These are phyloP conservation scores for Trichomonascaceae sp. DNA, from an alignment of 1,139 yeast genomes.

Conservation along the genomic window DNA sequence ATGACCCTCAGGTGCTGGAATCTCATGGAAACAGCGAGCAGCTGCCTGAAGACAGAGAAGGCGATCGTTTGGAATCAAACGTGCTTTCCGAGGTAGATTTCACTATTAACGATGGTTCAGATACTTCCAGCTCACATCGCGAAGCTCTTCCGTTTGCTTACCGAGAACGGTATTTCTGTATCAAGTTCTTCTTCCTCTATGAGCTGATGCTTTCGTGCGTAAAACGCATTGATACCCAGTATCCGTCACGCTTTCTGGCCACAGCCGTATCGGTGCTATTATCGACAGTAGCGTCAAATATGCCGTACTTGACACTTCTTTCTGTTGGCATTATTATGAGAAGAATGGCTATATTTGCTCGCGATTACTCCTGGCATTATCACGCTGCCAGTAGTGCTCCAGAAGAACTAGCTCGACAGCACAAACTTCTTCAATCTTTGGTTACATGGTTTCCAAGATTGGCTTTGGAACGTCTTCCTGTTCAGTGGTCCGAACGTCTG, in stretches of 20 bases:
- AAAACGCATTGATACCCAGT: slow-evolving; percentile 51
- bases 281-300: slow-evolving; percentile 43
- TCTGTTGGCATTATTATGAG: slow-evolving; percentile 46
- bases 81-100: not conserved
- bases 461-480: slow-evolving; percentile 31
- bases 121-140: not conserved
- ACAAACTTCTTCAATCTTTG: slow-evolving; percentile 39
- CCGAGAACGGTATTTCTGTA: slow-evolving; percentile 40
- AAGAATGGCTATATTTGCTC: slow-evolving; percentile 56
- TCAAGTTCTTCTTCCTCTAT: slow-evolving; percentile 56
- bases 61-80: not conserved
- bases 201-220: slow-evolving; percentile 55
- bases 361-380: slow-evolving; percentile 46
- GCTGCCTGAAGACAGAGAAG: not conserved
- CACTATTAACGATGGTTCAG: not conserved
- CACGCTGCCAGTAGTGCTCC: slow-evolving; percentile 29
- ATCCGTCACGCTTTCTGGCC: slow-evolving; percentile 72
- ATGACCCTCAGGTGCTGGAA: not conserved
- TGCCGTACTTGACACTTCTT: slow-evolving; percentile 28
- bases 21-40: not conserved
- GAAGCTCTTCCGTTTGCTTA: slow-evolving; percentile 3
- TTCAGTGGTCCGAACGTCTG: slow-evolving; percentile 31
- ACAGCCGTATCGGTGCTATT: slow-evolving; percentile 56
- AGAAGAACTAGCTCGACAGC: slow-evolving; percentile 34
- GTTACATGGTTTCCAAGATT: slow-evolving; percentile 43